Conservation (phyloP, 345 rosid species). For the Geranium brycei region DNA sequence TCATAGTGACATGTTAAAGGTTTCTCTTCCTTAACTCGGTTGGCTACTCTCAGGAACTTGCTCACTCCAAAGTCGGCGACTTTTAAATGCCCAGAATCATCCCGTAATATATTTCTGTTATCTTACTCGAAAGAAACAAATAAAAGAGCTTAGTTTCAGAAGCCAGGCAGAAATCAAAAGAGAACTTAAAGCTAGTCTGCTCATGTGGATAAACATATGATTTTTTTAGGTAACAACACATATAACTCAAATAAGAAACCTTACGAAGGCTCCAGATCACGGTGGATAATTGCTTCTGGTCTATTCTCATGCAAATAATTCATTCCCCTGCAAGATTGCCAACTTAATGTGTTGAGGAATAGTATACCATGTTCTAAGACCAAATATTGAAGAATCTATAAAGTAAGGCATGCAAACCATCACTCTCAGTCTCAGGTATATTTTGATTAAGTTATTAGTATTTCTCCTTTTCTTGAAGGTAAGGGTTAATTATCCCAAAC, state of each 20-base stretch:
- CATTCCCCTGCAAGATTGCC: constrained; percentile 61
- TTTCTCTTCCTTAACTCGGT: constrained; percentile 45
- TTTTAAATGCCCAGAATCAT: constrained; percentile 66
- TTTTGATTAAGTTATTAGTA: too few species aligned
- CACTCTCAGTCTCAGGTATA: too few species aligned
- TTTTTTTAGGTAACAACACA: background rate
- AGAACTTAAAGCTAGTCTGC: constrained; percentile 2
- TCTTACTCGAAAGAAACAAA: constrained; percentile 22
- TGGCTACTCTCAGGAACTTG: constrained; percentile 47
- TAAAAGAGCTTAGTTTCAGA: constrained; percentile 1
- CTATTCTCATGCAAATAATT: constrained; percentile 82
- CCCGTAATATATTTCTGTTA: constrained; percentile 62
- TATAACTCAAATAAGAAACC: constrained; percentile 22
- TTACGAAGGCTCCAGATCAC: constrained; percentile 99
- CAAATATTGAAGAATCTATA: background rate
- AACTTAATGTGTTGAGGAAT: background rate
- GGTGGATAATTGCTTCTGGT: constrained; percentile 84
- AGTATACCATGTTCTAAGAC: background rate
- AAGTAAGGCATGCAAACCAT: too few species aligned
- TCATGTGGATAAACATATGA: background rate
- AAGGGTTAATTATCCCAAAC: too few species aligned
- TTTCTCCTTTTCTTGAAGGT: too few species aligned
- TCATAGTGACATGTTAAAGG: constrained; percentile 39
- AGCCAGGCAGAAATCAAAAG: constrained; percentile 11
- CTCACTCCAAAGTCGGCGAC: constrained; percentile 66